Evolutionary conservation across 371 early-diverging fungal species (phyloP).

Genomic region (Dinochytrium kinnereticum): DNA sequence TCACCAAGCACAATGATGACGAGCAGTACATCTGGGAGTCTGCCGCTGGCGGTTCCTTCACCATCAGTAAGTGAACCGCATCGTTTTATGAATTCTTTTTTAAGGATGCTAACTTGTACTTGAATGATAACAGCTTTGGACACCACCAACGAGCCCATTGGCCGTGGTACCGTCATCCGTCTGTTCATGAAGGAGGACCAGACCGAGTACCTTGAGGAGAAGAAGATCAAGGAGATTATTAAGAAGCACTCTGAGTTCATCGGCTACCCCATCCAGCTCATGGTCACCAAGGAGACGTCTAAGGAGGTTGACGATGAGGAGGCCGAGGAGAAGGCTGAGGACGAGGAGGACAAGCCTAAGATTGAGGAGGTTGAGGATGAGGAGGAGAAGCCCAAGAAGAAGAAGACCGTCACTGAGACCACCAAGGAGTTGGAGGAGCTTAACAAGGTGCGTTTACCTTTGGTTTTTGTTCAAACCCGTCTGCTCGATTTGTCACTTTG

Average conservation of each 20-base stretch:
- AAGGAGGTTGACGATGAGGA: conserved; percentile 88
- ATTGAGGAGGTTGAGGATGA: conserved; percentile 73
- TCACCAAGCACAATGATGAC: conserved; percentile 95
- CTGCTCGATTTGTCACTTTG: too few relatives aligned
- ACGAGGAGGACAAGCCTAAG: conserved; percentile 67
- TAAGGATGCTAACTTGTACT: neutral
- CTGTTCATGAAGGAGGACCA: conserved; percentile 94
- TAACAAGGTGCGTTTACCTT: conserved; percentile 62
- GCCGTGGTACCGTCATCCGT: conserved; percentile 89
- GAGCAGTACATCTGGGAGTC: conserved; percentile 95
- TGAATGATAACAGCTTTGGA: conserved; percentile 64
- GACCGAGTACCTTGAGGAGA: conserved; percentile 88
- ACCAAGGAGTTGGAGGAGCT: conserved; percentile 81
- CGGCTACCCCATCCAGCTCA: conserved; percentile 89
- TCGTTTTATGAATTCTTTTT: conserved; percentile 7
- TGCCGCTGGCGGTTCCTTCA: conserved; percentile 90
- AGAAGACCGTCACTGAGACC: conserved; percentile 81
- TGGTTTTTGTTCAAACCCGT: too few relatives aligned
- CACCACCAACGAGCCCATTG: conserved; percentile 73
- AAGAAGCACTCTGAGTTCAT: conserved; percentile 97
- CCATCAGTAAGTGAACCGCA: conserved; percentile 59
- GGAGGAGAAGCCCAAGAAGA: conserved; percentile 67
- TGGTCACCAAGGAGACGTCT: conserved; percentile 87
- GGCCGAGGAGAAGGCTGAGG: conserved; percentile 62
- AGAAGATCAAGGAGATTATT: conserved; percentile 85